Percentiles rank a stretch among this genome's conserved stretches.
phyloP scores from a whole-genome alignment of 1,284 basidiomycete species.

The Ceratobasidium theobromae region DNA sequence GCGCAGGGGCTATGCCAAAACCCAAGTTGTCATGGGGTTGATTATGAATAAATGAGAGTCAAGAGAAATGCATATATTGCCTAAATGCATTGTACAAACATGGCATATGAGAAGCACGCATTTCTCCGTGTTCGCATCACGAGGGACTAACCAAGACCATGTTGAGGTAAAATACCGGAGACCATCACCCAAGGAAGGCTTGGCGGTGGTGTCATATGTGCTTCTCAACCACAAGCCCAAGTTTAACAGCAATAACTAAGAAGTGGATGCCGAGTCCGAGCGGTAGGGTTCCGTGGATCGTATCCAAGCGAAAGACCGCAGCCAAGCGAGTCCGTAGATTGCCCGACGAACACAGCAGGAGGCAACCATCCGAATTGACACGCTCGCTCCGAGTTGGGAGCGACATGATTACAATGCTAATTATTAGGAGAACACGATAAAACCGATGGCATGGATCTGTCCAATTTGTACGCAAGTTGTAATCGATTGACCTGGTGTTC shows the following conservation, averaged over 20 bases:
- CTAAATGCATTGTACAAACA: too few relatives aligned
- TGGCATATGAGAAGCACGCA: neutral
- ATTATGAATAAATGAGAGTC: neutral
- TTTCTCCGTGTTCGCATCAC: conserved; percentile 28
- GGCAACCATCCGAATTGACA: neutral
- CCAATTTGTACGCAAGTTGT: too few relatives aligned
- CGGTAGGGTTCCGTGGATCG: neutral
- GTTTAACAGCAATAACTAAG: neutral
- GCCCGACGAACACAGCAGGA: conserved; percentile 15
- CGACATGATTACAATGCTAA: neutral
- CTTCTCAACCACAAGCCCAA: neutral
- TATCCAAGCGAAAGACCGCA: neutral
- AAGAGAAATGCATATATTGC: too few relatives aligned
- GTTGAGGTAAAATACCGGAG: conserved; percentile 12
- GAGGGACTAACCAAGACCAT: neutral
- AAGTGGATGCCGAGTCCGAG: conserved; percentile 3
- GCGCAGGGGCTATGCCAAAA: neutral
- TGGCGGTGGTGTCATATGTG: conserved; percentile 29
- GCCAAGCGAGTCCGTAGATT: conserved; percentile 21
- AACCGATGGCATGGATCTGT: too few relatives aligned
- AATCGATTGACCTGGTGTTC: too few relatives aligned
- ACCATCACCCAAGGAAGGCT: neutral
- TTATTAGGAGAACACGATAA: neutral
- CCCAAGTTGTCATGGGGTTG: neutral
- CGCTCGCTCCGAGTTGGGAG: conserved; percentile 19